Conservation (phyloP, 257 asterid species). For the Cinchona pubescens region DNA sequence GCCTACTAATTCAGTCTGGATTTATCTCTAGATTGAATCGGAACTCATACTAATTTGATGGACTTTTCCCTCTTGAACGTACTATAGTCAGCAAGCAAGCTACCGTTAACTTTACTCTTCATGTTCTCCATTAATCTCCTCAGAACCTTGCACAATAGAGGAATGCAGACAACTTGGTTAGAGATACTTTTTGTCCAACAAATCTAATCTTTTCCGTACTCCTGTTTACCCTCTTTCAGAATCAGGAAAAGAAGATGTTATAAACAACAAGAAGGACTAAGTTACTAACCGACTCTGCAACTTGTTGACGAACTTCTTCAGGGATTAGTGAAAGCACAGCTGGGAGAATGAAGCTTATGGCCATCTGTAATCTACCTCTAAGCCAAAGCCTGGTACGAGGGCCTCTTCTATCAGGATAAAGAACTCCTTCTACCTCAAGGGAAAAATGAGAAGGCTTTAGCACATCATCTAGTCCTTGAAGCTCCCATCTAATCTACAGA, state of each 20-base stretch:
- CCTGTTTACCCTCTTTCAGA: not conserved
- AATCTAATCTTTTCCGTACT: not conserved
- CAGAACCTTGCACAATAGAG: constrained; percentile 52
- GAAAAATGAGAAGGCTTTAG: constrained; percentile 76
- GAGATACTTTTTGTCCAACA: not conserved
- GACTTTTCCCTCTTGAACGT: constrained; percentile 69
- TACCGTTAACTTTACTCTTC: constrained; percentile 74
- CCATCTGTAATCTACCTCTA: constrained; percentile 73
- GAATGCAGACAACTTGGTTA: not conserved
- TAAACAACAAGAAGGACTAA: constrained; percentile 1
- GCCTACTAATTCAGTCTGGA: not conserved
- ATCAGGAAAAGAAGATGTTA: not conserved
- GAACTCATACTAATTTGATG: constrained; percentile 37
- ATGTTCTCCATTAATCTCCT: constrained; percentile 71
- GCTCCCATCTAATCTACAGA: constrained; percentile 87
- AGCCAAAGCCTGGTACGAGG: constrained; percentile 60
- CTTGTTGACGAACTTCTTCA: constrained; percentile 69
- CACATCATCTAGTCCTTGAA: constrained; percentile 77
- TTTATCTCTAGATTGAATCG: not conserved
- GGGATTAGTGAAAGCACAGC: constrained; percentile 77
- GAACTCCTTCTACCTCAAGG: constrained; percentile 70
- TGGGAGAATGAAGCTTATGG: constrained; percentile 77
- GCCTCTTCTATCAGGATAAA: constrained; percentile 73
- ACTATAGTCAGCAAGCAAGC: constrained; percentile 76
- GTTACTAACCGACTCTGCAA: constrained; percentile 73